Conservation (phyloP, 2,329 filamentous ascomycete genomes). For the Pleomassaria siparia region DNA sequence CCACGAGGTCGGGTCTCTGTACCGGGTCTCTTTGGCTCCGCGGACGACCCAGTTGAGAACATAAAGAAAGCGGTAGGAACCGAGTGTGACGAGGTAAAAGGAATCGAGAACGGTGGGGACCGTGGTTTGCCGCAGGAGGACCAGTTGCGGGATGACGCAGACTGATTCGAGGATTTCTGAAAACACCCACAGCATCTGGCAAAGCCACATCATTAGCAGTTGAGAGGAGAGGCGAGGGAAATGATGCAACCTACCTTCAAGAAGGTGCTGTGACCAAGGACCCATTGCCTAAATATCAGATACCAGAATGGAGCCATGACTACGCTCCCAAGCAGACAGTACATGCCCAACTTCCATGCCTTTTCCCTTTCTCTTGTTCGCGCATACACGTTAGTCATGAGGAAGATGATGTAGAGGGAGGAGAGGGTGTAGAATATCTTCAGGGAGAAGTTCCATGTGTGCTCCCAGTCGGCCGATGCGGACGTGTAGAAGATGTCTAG, state of each 20-base stretch:
- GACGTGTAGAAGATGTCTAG: slow-evolving; percentile 71
- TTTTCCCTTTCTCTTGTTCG: slow-evolving; percentile 87
- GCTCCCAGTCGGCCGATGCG: slow-evolving; percentile 31
- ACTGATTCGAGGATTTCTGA: slow-evolving; percentile 90
- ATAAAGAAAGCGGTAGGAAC: slow-evolving; percentile 85
- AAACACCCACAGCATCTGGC: slow-evolving; percentile 79
- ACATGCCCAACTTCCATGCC: slow-evolving; percentile 86
- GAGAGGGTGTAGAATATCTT: slow-evolving; percentile 87
- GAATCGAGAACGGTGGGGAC: slow-evolving; percentile 95
- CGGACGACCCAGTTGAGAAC: slow-evolving; percentile 88
- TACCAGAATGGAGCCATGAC: slow-evolving; percentile 71
- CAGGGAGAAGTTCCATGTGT: slow-evolving; percentile 67
- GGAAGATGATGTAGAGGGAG: slow-evolving; percentile 79
- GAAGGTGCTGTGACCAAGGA: slow-evolving; percentile 41
- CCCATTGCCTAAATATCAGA: slow-evolving; percentile 63
- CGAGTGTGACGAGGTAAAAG: slow-evolving; percentile 88
- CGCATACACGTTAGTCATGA: slow-evolving; percentile 86
- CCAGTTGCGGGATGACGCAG: slow-evolving; percentile 85
- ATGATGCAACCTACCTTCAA: slow-evolving; percentile 40
- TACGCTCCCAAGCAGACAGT: slow-evolving; percentile 66
- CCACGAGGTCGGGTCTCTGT: slow-evolving; percentile 71
- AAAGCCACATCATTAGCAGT: neutral
- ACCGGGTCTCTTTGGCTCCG: slow-evolving; percentile 57
- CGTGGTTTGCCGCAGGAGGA: slow-evolving; percentile 89
- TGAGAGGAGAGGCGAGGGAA: neutral